Evolutionary conservation across 495 filamentous ascomycete genomes (phyloP).

Genomic region (Aspergillus conjunctus): DNA sequence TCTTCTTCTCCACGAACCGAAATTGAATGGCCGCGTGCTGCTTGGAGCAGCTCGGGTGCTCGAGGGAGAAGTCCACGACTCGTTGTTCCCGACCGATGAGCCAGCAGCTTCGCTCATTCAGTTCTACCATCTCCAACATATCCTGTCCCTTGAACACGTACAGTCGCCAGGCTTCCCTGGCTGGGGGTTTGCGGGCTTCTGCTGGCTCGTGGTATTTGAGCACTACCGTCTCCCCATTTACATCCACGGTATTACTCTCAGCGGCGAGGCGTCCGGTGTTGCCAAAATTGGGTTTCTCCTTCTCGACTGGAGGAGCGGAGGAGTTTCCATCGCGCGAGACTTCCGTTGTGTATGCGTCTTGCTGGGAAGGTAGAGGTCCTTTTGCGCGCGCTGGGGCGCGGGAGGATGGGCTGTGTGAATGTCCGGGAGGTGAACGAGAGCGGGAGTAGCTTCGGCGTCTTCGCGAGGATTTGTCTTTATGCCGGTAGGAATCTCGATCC

Average conservation of each 20-base stretch:
- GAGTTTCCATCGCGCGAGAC: conserved; percentile 42
- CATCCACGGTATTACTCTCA: conserved; percentile 82
- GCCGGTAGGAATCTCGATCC: conserved; percentile 27
- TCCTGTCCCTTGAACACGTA: conserved; percentile 91
- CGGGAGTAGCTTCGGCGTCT: conserved; percentile 33
- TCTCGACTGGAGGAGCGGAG: conserved; percentile 52
- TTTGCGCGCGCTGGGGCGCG: conserved; percentile 39
- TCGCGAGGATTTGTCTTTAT: conserved; percentile 30
- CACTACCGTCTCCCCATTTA: conserved; percentile 65
- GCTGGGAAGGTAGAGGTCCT: conserved; percentile 70
- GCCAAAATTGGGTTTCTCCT: conserved; percentile 86
- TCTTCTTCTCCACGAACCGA: conserved; percentile 75
- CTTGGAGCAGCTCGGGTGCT: conserved; percentile 89
- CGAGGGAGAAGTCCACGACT: conserved; percentile 80
- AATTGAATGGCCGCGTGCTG: conserved; percentile 98
- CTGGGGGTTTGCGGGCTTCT: conserved; percentile 84
- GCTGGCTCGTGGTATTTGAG: conserved; percentile 96
- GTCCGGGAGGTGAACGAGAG: conserved; percentile 38
- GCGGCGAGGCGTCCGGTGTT: conserved; percentile 81
- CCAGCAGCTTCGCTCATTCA: conserved; percentile 82
- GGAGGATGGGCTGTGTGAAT: conserved; percentile 32
- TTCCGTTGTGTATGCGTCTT: conserved; percentile 63
- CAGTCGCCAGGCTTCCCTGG: conserved; percentile 78
- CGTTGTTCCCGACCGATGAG: conserved; percentile 76
- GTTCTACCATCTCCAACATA: conserved; percentile 75